Conservation (phyloP, 805 yeast species). For the Spathaspora girioi region DNA sequence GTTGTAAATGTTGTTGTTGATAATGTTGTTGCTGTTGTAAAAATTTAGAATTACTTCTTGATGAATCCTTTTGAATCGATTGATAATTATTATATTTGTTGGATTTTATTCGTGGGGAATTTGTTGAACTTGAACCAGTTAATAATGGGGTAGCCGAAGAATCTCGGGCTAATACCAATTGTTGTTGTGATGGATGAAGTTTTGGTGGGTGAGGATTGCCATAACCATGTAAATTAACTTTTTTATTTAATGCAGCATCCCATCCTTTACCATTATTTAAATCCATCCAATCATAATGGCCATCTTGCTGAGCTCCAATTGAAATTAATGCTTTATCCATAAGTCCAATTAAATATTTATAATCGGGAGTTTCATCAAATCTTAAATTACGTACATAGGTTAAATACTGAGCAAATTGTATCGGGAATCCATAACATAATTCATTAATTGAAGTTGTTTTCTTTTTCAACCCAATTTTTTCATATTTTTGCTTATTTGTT, state of each 20-base stretch:
- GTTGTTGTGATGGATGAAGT: slow-evolving; percentile 22
- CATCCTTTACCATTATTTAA: slow-evolving; percentile 93
- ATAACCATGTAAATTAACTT: slow-evolving; percentile 92
- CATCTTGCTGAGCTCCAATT: slow-evolving; percentile 70
- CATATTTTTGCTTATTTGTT: slow-evolving; percentile 95
- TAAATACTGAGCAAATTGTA: slow-evolving; percentile 89
- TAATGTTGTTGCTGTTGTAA: slow-evolving; percentile 6
- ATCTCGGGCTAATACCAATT: slow-evolving; percentile 7
- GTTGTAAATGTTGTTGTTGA: slow-evolving; percentile 10
- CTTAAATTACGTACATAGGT: slow-evolving; percentile 82
- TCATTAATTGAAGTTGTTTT: slow-evolving; percentile 84
- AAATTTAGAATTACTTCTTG: slow-evolving; percentile 12
- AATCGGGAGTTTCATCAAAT: slow-evolving; percentile 93
- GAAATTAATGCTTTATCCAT: slow-evolving; percentile 76
- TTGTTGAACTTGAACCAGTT: slow-evolving; percentile 6
- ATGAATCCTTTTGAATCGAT: slow-evolving; percentile 15
- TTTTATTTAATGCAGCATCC: slow-evolving; percentile 86
- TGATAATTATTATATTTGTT: slow-evolving; percentile 4
- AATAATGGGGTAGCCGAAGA: slow-evolving; percentile 12
- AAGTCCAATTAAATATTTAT: slow-evolving; percentile 76
- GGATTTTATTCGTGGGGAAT: slow-evolving; percentile 8
- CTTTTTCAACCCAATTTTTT: slow-evolving; percentile 95
- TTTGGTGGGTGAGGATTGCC: slow-evolving; percentile 85
- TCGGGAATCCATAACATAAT: slow-evolving; percentile 84
- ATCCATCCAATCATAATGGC: slow-evolving; percentile 97